A percentile compares a stretch with the other conserved stretches of the same genome.
phyloP scores from a whole-genome alignment of 208 protist genomes.

The Trypanosoma lewisi region DNA sequence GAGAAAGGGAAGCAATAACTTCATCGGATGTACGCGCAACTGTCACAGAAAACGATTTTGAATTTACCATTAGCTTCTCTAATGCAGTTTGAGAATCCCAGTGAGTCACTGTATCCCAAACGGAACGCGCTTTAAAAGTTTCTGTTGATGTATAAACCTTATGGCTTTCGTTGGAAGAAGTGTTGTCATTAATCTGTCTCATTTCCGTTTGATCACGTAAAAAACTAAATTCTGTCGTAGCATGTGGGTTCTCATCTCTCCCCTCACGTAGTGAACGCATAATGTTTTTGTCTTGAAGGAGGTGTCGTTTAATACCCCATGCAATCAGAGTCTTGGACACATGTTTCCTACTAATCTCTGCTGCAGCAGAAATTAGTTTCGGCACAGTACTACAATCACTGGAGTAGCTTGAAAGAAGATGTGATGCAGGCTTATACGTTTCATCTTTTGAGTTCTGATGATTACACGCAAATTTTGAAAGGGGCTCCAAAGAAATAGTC shows the following conservation, averaged over 20 bases:
- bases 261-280: conserved; percentile 17
- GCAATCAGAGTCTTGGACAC: conserved; percentile 26
- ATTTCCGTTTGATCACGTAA: background rate
- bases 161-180: background rate
- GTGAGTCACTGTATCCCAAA: conserved; percentile 13
- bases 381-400: background rate
- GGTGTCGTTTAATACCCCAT: conserved; percentile 16
- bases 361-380: background rate
- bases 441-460: background rate
- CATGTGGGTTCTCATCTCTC: background rate
- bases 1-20: conserved; percentile 16
- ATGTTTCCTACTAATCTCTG: background rate
- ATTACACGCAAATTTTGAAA: background rate
- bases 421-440: background rate
- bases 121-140: conserved; percentile 1
- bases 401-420: background rate
- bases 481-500: background rate
- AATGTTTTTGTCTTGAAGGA: conserved; percentile 23
- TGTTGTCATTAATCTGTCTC: background rate
- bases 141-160: background rate
- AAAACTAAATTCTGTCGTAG: background rate
- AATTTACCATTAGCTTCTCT: conserved; percentile 16
- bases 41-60: conserved; percentile 16
- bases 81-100: conserved; percentile 13
- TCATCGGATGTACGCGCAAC: conserved; percentile 21